Evolutionary conservation across 2,329 filamentous ascomycete species (phyloP).

Genomic region (Trichoderma citrinoviride): DNA sequence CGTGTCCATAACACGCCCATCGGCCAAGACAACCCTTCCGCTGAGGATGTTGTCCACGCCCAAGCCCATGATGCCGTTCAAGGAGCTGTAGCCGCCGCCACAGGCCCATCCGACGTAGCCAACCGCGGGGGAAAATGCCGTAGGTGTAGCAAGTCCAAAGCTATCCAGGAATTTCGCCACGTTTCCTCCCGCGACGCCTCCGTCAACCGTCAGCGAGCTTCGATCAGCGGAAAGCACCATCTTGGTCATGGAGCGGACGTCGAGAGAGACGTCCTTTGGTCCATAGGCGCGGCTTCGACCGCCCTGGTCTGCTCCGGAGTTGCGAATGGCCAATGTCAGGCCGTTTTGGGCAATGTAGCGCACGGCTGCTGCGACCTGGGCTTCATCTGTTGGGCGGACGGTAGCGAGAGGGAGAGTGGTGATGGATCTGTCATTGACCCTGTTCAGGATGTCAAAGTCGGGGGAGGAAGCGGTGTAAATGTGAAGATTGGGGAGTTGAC

Average conservation of each 20-base stretch:
- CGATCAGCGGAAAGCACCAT: constrained; percentile 15
- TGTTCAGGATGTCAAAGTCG: neutral
- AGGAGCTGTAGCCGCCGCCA: constrained; percentile 37
- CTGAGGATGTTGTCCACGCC: constrained; percentile 40
- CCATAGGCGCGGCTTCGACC: constrained; percentile 16
- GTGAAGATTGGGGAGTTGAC: neutral
- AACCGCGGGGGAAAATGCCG: constrained; percentile 22
- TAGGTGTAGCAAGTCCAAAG: constrained; percentile 21
- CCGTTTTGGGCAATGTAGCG: neutral
- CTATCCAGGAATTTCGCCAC: constrained; percentile 18
- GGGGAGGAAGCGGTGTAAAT: neutral
- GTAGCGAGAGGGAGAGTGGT: constrained; percentile 1
- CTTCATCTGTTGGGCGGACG: neutral
- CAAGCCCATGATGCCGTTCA: constrained; percentile 32
- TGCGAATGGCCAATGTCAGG: constrained; percentile 8
- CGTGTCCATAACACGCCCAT: constrained; percentile 31
- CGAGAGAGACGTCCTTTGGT: constrained; percentile 18
- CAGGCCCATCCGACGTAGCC: constrained; percentile 39
- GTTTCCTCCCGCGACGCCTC: constrained; percentile 14
- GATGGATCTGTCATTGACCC: neutral
- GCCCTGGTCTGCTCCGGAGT: constrained; percentile 23
- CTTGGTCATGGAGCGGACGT: constrained; percentile 18
- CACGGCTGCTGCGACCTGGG: neutral
- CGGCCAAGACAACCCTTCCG: constrained; percentile 30
- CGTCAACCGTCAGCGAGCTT: constrained; percentile 10